A percentile compares a stretch with the other conserved stretches of the same genome.
These are phyloP conservation scores for Scutellaria minor DNA, from an alignment of 257 asterid genomes.

Conservation along the genomic window DNA sequence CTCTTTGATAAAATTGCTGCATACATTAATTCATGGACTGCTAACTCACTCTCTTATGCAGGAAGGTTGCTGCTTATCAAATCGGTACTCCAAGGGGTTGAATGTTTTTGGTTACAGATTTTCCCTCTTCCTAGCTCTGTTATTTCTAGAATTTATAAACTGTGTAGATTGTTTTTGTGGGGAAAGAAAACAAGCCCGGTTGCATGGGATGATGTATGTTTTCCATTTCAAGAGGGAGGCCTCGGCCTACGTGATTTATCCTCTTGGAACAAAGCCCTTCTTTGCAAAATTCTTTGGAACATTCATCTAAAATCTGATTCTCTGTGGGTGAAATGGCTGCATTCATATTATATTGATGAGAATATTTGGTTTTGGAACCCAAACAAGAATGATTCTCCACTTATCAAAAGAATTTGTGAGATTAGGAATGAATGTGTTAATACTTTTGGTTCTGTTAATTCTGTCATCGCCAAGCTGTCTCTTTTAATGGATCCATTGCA, in stretches of 20 bases:
- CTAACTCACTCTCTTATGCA: background rate
- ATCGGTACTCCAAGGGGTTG: background rate
- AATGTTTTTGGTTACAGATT: background rate
- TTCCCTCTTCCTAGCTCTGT: background rate
- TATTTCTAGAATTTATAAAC: background rate
- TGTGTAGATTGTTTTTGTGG: background rate
- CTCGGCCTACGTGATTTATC: background rate
- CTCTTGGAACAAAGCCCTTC: too few species aligned
- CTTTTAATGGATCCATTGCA: too few species aligned
- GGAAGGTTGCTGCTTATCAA: background rate
- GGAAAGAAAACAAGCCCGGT: background rate
- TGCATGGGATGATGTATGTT: background rate
- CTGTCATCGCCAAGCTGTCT: too few species aligned
- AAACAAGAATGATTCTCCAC: too few species aligned
- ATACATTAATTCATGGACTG: background rate
- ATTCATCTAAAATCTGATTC: too few species aligned
- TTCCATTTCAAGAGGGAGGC: background rate
- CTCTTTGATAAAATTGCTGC: background rate
- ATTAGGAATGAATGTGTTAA: too few species aligned
- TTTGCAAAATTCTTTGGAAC: too few species aligned
- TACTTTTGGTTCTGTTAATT: too few species aligned
- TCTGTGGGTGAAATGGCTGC: too few species aligned
- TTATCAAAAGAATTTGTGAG: too few species aligned
- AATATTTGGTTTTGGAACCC: too few species aligned
- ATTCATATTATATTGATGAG: too few species aligned